Evolutionary conservation across 129 eudicot species (phyloP), one percentile per base, ranked within the genome.

Genomic region (Kitagawia praeruptora): DNA sequence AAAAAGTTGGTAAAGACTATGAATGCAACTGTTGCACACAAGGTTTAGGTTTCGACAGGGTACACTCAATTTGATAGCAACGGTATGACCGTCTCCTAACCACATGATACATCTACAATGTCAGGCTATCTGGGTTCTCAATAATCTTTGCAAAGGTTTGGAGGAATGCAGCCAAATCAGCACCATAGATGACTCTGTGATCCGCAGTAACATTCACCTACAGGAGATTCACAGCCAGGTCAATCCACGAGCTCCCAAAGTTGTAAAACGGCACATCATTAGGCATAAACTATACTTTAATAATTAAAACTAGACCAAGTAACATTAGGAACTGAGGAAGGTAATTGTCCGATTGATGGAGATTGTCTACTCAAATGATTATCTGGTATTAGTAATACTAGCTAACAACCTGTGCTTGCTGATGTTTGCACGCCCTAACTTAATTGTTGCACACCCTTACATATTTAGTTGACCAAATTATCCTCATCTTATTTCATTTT

Each of bases 151-250:
- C 80, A 81, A 93, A 93, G 70, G 97, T 93, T 66, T 93, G 87
- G 76, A 93, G 95, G 91, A 93, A 93, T 48, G 89, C 97, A 71
- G 98, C 97, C 86, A 93, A 86, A 77, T 93, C 98, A 11, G 97
- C 98, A 48, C 97, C 97, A 83, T 93, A 93, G 56, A 93, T 88
- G 69, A 89, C 84, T 82, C 97, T 80, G 85, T 93, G 97, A 85
- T 93, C 98, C 46, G 97, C 98, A 56, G 97, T 93, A 66, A 93
- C 98, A 84, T 93, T 93, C 83, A 93, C 98, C 98, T 93, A 82
- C 82, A 79, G 84, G n/a, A 37, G 12, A 77, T 40, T 76, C 40
- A 42, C 64, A 81, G 64, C 47, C 45, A 74, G 21, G 28, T 69
- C 40, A 49, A 66, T 19, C 38, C 7, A 27, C 6, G 8, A 38